Conservation (phyloP, 2,329 filamentous ascomycete genomes). For the Monosporascus sp. region DNA sequence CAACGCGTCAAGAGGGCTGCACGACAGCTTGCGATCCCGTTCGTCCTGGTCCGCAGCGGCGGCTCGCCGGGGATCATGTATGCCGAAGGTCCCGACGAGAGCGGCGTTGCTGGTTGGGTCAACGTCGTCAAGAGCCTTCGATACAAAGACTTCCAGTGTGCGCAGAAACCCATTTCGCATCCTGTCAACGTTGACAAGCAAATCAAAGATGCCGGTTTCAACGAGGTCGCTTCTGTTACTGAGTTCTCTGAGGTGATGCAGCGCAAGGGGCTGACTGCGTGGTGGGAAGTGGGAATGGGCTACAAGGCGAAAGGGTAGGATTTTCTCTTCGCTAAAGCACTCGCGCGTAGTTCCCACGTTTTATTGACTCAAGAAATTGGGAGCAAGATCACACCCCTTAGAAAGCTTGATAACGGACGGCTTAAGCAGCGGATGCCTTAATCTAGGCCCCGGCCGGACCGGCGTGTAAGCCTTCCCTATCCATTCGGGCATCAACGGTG, state of each 20-base stretch:
- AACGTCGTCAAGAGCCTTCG: conserved; percentile 57
- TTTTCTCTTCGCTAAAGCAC: neutral
- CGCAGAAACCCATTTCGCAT: conserved; percentile 41
- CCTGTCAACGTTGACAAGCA: conserved; percentile 8
- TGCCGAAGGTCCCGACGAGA: conserved; percentile 55
- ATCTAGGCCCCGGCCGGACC: no score
- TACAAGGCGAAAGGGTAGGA: neutral
- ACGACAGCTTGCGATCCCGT: conserved; percentile 54
- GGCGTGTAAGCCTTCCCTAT: no score
- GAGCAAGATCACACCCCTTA: neutral
- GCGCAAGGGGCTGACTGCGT: conserved; percentile 49
- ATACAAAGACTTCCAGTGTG: conserved; percentile 70
- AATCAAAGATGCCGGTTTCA: conserved; percentile 28
- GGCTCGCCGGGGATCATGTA: conserved; percentile 75
- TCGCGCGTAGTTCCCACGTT: no score
- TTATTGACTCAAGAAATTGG: neutral
- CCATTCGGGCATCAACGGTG: no score
- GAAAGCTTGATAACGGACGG: no score
- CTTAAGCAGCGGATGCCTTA: no score
- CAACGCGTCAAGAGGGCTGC: conserved; percentile 57
- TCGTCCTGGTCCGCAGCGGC: conserved; percentile 62
- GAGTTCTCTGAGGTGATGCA: conserved; percentile 62
- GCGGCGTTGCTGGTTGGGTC: conserved; percentile 59
- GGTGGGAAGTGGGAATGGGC: conserved; percentile 60
- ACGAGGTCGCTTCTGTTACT: conserved; percentile 59